A percentile compares a stretch with the other conserved stretches of the same genome.
phyloP scores from a whole-genome alignment of 352 stramenopile genomes.

The Phytopythium helicoides region DNA sequence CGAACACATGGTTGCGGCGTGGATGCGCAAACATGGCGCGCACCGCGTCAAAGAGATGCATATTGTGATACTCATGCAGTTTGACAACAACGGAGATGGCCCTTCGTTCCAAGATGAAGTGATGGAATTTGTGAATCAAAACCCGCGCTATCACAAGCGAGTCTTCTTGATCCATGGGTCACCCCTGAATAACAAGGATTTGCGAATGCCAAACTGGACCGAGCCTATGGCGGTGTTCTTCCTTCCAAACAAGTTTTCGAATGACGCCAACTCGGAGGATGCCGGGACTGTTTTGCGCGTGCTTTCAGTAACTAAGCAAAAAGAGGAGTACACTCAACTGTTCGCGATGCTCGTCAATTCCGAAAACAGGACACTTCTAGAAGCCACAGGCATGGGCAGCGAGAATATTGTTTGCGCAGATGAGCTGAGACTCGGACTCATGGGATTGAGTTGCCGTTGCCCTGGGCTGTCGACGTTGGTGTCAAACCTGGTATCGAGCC shows the following conservation, averaged over 20 bases:
- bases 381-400: constrained; percentile 64
- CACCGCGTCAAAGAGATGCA: constrained; percentile 71
- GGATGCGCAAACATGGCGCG: constrained; percentile 44
- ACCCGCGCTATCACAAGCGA: constrained; percentile 70
- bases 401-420: constrained; percentile 81
- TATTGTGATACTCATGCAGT: constrained; percentile 79
- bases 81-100: constrained; percentile 47
- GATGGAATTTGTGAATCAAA: constrained; percentile 64
- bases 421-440: constrained; percentile 75
- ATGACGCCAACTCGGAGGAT: constrained; percentile 79
- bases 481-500: constrained; percentile 82
- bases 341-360: constrained; percentile 86
- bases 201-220: constrained; percentile 59
- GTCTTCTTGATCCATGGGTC: constrained; percentile 82
- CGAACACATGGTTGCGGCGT: constrained; percentile 29
- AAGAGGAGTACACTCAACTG: constrained; percentile 59
- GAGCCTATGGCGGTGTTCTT: constrained; percentile 84
- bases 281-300: constrained; percentile 79
- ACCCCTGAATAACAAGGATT: constrained; percentile 45
- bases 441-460: constrained; percentile 84
- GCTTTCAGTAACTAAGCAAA: constrained; percentile 68
- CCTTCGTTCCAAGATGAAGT: constrained; percentile 60
- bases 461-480: constrained; percentile 79
- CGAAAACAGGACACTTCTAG: constrained; percentile 73
- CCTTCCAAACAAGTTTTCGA: constrained; percentile 79